phyloP scores from a whole-genome alignment of 1,284 basidiomycete species.

The Fomitopsis betulina region DNA sequence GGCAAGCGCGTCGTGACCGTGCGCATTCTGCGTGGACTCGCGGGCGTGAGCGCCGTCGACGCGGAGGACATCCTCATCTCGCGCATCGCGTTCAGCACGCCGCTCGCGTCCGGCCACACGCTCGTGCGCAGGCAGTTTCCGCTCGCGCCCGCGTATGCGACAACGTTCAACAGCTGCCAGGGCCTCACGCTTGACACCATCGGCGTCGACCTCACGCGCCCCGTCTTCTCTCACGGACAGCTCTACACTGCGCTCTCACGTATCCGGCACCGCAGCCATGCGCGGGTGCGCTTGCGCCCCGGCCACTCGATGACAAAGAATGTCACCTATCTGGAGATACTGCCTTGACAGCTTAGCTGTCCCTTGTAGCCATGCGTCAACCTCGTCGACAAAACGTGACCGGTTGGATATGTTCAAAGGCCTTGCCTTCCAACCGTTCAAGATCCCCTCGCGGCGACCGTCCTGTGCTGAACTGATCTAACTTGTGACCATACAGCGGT shows the following conservation, averaged over 20 bases:
- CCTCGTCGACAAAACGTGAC: too few species aligned
- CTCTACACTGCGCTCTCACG: constrained; percentile 39
- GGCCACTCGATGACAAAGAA: constrained; percentile 18
- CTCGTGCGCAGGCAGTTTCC: constrained; percentile 36
- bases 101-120: constrained; percentile 29
- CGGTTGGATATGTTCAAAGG: too few species aligned
- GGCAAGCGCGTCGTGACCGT: constrained; percentile 29
- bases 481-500: too few species aligned
- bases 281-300: constrained; percentile 16
- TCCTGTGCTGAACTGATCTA: too few species aligned
- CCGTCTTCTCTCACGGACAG: constrained; percentile 40
- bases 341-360: constrained; percentile 15
- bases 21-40: constrained; percentile 20
- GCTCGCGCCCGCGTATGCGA: constrained; percentile 36
- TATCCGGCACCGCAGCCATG: constrained; percentile 27
- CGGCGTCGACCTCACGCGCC: constrained; percentile 30
- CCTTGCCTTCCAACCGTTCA: too few species aligned
- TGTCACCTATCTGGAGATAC: constrained; percentile 24
- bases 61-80: constrained; percentile 30
- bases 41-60: constrained; percentile 16
- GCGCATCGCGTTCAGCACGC: constrained; percentile 29
- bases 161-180: constrained; percentile 41
- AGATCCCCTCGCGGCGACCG: too few species aligned
- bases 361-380: too few species aligned
- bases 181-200: constrained; percentile 35